A percentile compares a stretch with the other conserved stretches of the same genome.
Evolutionary conservation across 1,284 basidiomycete species (phyloP).

Genomic region (Fereydounia khargensis): DNA sequence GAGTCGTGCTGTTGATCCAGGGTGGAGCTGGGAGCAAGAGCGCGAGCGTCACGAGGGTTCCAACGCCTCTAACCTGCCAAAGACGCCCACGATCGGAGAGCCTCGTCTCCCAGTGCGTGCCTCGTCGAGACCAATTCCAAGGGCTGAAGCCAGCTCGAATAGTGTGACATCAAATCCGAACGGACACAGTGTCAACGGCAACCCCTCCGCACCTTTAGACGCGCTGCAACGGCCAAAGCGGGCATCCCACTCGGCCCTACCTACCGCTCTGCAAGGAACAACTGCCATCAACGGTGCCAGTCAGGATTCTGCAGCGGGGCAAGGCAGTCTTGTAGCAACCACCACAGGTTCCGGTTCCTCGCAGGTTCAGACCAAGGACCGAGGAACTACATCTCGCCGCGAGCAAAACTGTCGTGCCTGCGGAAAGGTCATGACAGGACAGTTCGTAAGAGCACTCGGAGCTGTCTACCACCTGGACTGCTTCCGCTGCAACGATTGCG

Average conservation of each 20-base stretch:
- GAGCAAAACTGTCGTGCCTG: conserved; percentile 52
- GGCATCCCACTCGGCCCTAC: no score
- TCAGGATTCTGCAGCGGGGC: no score
- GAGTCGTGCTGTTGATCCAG: conserved; percentile 34
- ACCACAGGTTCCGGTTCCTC: no score
- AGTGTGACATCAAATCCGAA: no score
- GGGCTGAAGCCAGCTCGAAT: conserved; percentile 16
- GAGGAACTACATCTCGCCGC: conserved; percentile 5
- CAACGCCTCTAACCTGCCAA: conserved; percentile 1
- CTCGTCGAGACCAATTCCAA: conserved; percentile 15
- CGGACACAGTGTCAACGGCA: no score
- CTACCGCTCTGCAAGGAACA: no score
- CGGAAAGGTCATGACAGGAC: conserved; percentile 69
- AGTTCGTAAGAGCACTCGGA: conserved; percentile 91
- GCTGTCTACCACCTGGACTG: conserved; percentile 94
- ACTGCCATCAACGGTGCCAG: no score
- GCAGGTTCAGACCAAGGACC: not conserved
- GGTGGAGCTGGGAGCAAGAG: conserved; percentile 37
- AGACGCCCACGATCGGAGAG: no score
- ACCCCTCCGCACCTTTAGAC: no score
- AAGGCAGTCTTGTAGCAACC: no score
- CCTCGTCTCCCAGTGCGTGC: conserved; percentile 20
- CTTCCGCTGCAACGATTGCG: conserved; percentile 91
- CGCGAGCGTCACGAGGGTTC: conserved; percentile 19
- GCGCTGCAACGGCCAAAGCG: no score